Evolutionary conservation across 1,139 yeast genomes (phyloP), one percentile per base, ranked within the genome.

Genomic region (Suhomyces coccinellae): DNA sequence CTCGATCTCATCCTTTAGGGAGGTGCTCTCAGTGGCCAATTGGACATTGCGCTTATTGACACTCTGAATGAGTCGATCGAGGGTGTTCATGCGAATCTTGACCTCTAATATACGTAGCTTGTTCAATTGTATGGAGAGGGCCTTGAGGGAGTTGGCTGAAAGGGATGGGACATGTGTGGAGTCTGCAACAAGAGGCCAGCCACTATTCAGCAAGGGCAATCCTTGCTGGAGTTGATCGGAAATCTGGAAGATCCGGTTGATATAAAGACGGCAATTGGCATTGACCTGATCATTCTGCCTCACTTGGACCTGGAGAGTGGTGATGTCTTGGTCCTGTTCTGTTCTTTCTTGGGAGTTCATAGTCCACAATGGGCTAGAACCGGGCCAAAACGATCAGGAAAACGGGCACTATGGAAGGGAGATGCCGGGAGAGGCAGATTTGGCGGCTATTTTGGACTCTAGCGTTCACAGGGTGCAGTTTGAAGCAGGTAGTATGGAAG

Each of bases 121-220:
- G 38, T 73, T 56, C 36, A 79, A 57, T 58, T 76, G 79, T 12
- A 73, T 59, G 0, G 79, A 68, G 28, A 79, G 56, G 16, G 65
- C 57, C 15, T 71, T 70, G 1, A 75, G 62, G 0, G 79, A 59
- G 13, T 44, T 36, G 4, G 50, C 40, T 0, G 68, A 63, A 1
- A 65, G 56, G 11, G 59, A 55, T 3, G 72, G 72, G 4, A 59
- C 45, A 7, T 40, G 39, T 7, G 7, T 7, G 14, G 38, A 22
- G 6, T 20, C 44, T 2, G 34, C 13, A 4, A 7, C 32, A 2
- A 24, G 33, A 11, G 32, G 26, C 12, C 20, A 51, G 12, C 36
- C 43, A 45, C 38, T 42, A 22, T 22, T 38, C 7, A 30, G 33
- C 33, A 34, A 38, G 8, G 17, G 6, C 14, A 30, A 9, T 24